Percentiles rank a stretch among this genome's conserved stretches.
These are phyloP conservation scores for Kazachstania kunashirensis DNA, from an alignment of 805 yeast species.

Conservation along the genomic window DNA sequence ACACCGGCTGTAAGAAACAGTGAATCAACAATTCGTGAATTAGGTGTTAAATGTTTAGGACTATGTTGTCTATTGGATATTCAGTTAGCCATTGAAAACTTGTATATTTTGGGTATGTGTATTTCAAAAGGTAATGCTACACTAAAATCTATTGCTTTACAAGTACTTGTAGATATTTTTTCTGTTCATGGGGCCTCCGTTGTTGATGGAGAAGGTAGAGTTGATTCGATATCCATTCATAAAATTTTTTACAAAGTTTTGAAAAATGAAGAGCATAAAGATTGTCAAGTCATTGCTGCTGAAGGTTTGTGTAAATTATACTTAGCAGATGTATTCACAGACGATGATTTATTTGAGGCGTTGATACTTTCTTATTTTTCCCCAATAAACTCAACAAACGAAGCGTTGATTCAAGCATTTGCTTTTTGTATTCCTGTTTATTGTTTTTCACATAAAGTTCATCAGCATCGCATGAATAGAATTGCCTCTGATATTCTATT, in stretches of 20 bases:
- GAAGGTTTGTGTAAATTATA: conserved; percentile 79
- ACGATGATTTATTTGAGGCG: conserved; percentile 62
- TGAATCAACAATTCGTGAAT: conserved; percentile 43
- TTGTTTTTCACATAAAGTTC: conserved; percentile 62
- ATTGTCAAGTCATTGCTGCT: conserved; percentile 70
- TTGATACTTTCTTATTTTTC: conserved; percentile 67
- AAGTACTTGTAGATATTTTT: conserved; percentile 67
- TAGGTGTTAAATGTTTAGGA: conserved; percentile 71
- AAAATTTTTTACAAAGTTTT: conserved; percentile 60
- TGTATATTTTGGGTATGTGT: conserved; percentile 59
- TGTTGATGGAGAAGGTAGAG: conserved; percentile 51
- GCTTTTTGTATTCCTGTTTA: conserved; percentile 85
- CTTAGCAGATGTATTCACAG: conserved; percentile 64
- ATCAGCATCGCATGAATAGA: conserved; percentile 56
- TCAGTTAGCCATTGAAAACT: conserved; percentile 52
- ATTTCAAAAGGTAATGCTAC: conserved; percentile 57
- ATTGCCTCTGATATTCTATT: conserved; percentile 58
- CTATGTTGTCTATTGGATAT: conserved; percentile 66
- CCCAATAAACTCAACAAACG: conserved; percentile 53
- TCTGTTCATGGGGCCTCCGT: conserved; percentile 67
- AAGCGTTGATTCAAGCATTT: conserved; percentile 63
- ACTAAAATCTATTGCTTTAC: conserved; percentile 51
- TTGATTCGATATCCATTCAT: conserved; percentile 57
- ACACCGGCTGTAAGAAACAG: conserved; percentile 65
- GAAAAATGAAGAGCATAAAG: conserved; percentile 46